Percentiles rank a stretch among this genome's conserved stretches.
These are phyloP conservation scores for Nakazawaea peltata DNA, from an alignment of 805 yeast genomes.

Conservation along the genomic window DNA sequence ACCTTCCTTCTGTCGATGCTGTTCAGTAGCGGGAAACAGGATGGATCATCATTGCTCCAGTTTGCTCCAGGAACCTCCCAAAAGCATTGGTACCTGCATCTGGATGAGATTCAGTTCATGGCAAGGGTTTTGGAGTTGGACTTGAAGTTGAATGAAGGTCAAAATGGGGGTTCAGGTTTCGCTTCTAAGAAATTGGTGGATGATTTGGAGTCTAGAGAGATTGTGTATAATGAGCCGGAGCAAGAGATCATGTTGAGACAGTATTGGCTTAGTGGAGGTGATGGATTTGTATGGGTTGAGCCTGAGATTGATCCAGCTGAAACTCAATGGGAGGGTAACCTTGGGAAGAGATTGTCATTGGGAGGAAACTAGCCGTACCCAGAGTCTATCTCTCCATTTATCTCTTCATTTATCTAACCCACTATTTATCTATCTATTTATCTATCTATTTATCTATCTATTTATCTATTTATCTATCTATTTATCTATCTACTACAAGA, in stretches of 20 bases:
- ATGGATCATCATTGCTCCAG: slow-evolving; percentile 30
- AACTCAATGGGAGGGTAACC: slow-evolving; percentile 26
- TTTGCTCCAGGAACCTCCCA: slow-evolving; percentile 64
- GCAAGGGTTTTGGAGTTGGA: slow-evolving; percentile 61
- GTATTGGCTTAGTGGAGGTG: slow-evolving; percentile 84
- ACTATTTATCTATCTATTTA: no score
- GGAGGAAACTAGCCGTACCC: no score
- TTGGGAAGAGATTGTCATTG: no score
- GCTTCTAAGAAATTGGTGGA: slow-evolving; percentile 23
- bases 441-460: no score
- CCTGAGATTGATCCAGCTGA: slow-evolving; percentile 90
- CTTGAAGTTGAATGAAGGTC: slow-evolving; percentile 37
- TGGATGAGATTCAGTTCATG: slow-evolving; percentile 63
- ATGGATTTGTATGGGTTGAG: slow-evolving; percentile 82
- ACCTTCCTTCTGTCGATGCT: slow-evolving; percentile 34
- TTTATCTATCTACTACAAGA: no score
- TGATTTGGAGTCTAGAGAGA: slow-evolving; percentile 22
- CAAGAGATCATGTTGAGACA: slow-evolving; percentile 67
- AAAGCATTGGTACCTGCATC: slow-evolving; percentile 53
- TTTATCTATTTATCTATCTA: no score
- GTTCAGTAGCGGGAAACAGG: slow-evolving; percentile 40
- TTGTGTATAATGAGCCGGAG: slow-evolving; percentile 43
- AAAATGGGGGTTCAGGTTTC: slow-evolving; percentile 25
- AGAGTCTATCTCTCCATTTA: no score
- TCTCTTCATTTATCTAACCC: no score